phyloP scores from a whole-genome alignment of 75 land plant genomes.

The Picea sitchensis region DNA sequence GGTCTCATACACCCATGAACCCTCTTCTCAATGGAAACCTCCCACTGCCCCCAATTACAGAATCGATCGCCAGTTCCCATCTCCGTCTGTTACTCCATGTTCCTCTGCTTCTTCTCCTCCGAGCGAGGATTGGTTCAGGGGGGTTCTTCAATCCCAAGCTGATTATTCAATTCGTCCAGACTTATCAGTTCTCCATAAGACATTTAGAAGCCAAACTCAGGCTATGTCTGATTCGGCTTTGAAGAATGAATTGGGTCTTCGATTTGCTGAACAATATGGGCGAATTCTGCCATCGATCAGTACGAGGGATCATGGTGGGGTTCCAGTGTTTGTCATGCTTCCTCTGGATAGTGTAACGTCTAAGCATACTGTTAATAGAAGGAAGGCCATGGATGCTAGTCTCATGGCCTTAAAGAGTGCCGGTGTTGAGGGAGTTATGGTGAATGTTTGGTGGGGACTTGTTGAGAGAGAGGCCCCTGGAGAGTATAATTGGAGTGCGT shows the following conservation, averaged over 20 bases:
- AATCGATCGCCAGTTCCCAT: slow-evolving; percentile 3
- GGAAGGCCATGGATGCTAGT: slow-evolving; percentile 25
- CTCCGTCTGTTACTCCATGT: slow-evolving; percentile 48
- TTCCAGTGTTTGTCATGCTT: slow-evolving; percentile 92
- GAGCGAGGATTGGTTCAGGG: neutral
- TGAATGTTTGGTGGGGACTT: slow-evolving; percentile 56
- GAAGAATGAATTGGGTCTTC: too few species aligned
- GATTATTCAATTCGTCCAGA: slow-evolving; percentile 25
- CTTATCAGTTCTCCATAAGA: slow-evolving; percentile 51
- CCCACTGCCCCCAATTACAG: slow-evolving; percentile 15
- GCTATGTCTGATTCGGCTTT: neutral
- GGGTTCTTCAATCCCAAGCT: neutral
- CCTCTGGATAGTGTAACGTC: slow-evolving; percentile 21
- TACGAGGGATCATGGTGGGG: slow-evolving; percentile 24
- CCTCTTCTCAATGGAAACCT: slow-evolving; percentile 26
- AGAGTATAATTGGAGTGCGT: slow-evolving; percentile 35
- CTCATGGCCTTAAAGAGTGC: slow-evolving; percentile 33
- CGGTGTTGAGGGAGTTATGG: slow-evolving; percentile 47
- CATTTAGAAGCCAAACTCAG: slow-evolving; percentile 17
- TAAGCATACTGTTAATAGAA: slow-evolving; percentile 22
- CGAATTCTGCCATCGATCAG: slow-evolving; percentile 6
- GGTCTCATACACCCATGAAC: neutral
- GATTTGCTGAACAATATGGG: too few species aligned
- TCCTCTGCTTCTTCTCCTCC: slow-evolving; percentile 20
- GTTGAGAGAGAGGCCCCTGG: slow-evolving; percentile 53